Base-by-base conservation (phyloP, 2,329 filamentous ascomycete species). In the Helminthosporium solani region DNA sequence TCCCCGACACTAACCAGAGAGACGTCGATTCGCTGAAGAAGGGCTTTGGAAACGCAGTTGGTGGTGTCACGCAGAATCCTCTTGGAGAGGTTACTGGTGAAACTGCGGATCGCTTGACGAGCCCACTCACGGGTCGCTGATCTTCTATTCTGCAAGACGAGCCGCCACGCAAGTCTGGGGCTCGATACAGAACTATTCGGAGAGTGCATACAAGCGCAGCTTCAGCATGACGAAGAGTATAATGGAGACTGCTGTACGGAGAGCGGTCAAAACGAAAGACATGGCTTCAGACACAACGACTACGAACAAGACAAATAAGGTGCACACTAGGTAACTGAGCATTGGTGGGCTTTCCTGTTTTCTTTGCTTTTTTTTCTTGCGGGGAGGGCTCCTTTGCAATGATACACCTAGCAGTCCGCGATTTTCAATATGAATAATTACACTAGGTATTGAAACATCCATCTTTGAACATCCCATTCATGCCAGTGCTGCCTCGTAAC, bases 101-200 rank as follows among this genome's bases (percentile, higher is more conserved):
- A 57, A 42, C 60, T 48, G 61, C 63, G 28, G 68, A 71, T 42
- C 53, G 52, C 31, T 47, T 69, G 31, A 70, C 68, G 5, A 62
- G 56, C 37, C 64, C 66, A 2, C 54, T 71, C 49, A 70, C 68
- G 48, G 68, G 68, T 50, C 68, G 67, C 57, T 71, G 63, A 70
- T 54, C 33, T 30, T 43, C 36, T 42, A 43, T 49, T 42, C 33
- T 39, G 19, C 48, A 64, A 60, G 58, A 40, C 58, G 53, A 51
- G 55, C 49, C 25, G 57, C 54, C 19, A 60, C 47, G 40, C 55
- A 57, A 34, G 54, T 50, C n/a, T 62, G 54, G 57, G 54, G 57
- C 31, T 42, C 46, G 12, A 48, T 62, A 36, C 52, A 55, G 43
- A 49, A 51, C 27, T 55, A 46, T 34, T 57, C 58, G 8, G 56